phyloP scores from a whole-genome alignment of 1,139 yeast species.

The Yamadazyma pseudoaaseri region DNA sequence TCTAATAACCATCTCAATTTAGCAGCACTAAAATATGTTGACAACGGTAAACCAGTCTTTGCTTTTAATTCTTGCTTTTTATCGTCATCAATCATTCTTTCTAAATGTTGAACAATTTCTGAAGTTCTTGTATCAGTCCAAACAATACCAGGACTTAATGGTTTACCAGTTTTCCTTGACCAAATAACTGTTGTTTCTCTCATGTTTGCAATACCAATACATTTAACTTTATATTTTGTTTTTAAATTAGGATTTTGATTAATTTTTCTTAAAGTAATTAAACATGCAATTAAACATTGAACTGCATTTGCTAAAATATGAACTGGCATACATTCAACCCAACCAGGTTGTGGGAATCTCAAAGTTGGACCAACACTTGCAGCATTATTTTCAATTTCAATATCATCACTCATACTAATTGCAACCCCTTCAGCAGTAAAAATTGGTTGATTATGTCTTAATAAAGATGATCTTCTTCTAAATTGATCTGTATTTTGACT shows the following conservation, averaged over 20 bases:
- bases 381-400: conserved; percentile 60
- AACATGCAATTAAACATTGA: conserved; percentile 68
- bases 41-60: conserved; percentile 81
- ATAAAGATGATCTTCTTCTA: conserved; percentile 48
- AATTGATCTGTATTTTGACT: conserved; percentile 49
- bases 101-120: conserved; percentile 66
- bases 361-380: conserved; percentile 66
- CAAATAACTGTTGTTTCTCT: conserved; percentile 92
- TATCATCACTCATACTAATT: conserved; percentile 53
- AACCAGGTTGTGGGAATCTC: conserved; percentile 75
- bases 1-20: conserved; percentile 89
- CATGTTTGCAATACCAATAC: conserved; percentile 91
- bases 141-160: conserved; percentile 85
- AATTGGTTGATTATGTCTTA: conserved; percentile 55
- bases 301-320: conserved; percentile 83
- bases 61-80: conserved; percentile 56
- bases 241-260: conserved; percentile 53
- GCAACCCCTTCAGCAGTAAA: conserved; percentile 77
- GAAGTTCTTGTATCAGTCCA: conserved; percentile 95
- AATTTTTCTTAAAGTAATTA: conserved; percentile 54
- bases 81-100: conserved; percentile 57
- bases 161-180: conserved; percentile 81
- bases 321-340: conserved; percentile 94
- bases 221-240: conserved; percentile 54
- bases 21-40: conserved; percentile 90